Evolutionary conservation across 768 basidiomycete species (phyloP).

Genomic region (Lactarius hatsudake): DNA sequence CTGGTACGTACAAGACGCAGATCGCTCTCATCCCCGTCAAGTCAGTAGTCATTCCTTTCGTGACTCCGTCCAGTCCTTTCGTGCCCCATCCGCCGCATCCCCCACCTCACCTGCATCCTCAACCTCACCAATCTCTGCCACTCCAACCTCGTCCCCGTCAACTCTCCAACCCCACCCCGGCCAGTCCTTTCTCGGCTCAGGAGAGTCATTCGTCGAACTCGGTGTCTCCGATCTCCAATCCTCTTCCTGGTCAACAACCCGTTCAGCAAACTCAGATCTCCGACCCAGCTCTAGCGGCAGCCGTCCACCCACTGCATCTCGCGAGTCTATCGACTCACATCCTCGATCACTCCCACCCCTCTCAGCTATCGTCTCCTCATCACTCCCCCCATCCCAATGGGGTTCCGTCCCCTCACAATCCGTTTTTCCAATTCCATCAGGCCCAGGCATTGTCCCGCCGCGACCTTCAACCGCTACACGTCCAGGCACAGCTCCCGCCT

Average conservation of each 20-base stretch:
- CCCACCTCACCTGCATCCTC: slow-evolving; percentile 39
- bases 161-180: slow-evolving; percentile 33
- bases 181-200: slow-evolving; percentile 71
- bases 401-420: slow-evolving; percentile 38
- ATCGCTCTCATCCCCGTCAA: slow-evolving; percentile 38
- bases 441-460: slow-evolving; percentile 47
- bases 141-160: slow-evolving; percentile 31
- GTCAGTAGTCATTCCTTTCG: slow-evolving; percentile 67
- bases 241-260: slow-evolving; percentile 24
- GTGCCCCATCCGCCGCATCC: slow-evolving; percentile 51
- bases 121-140: slow-evolving; percentile 28
- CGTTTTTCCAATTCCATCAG: slow-evolving; percentile 57
- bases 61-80: slow-evolving; percentile 79
- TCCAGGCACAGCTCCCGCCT: slow-evolving; percentile 70
- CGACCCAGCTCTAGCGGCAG: slow-evolving; percentile 48
- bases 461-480: slow-evolving; percentile 59
- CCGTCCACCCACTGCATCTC: slow-evolving; percentile 54
- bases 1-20: slow-evolving; percentile 45
- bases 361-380: slow-evolving; percentile 73
- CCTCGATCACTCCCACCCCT: slow-evolving; percentile 65
- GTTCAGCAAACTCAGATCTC: slow-evolving; percentile 36
- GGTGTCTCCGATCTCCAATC: slow-evolving; percentile 38
- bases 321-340: slow-evolving; percentile 36
- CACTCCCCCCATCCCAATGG: slow-evolving; percentile 41
- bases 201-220: slow-evolving; percentile 45